A percentile compares a stretch with the other conserved stretches of the same genome.
Conservation (phyloP, 805 yeast species). For the Pachysolen tannophilus region DNA sequence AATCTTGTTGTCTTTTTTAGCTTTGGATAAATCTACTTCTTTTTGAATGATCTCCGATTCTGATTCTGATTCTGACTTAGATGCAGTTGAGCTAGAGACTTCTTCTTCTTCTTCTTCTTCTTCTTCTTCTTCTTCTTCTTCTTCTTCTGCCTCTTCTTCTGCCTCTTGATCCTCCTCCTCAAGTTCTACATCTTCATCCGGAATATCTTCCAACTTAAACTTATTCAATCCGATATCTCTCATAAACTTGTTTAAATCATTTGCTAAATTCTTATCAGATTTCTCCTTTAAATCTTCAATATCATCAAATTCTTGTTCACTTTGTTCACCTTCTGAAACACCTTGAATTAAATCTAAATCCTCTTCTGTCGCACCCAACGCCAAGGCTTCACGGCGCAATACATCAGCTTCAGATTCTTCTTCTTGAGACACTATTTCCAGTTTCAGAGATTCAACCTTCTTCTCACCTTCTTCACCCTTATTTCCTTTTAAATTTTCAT, state of each 20-base stretch:
- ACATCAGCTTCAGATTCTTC: conserved; percentile 19
- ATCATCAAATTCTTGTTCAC: conserved; percentile 46
- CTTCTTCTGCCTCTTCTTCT: conserved; percentile 28
- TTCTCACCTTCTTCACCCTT: conserved; percentile 1
- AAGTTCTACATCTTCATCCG: conserved; percentile 20
- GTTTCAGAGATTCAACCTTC: conserved; percentile 1
- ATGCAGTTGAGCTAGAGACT: conserved; percentile 29
- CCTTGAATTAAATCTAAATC: conserved; percentile 61
- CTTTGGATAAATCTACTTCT: conserved; percentile 12
- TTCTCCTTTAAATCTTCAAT: conserved; percentile 31
- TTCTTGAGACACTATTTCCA: conserved; percentile 6
- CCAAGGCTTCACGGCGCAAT: conserved; percentile 66
- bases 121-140: conserved; percentile 26
- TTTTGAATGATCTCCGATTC: conserved; percentile 23
- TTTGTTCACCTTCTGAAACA: conserved; percentile 40
- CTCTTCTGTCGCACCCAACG: conserved; percentile 80
- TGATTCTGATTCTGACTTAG: conserved; percentile 26
- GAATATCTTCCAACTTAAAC: conserved; percentile 24
- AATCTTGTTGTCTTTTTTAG: conserved; percentile 18
- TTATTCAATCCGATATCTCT: conserved; percentile 56
- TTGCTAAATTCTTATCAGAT: conserved; percentile 34
- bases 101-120: conserved; percentile 28
- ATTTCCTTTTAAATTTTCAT: conserved; percentile 6
- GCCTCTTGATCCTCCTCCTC: conserved; percentile 32
- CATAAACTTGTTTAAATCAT: conserved; percentile 57